Evolutionary conservation across 2,329 filamentous ascomycete genomes (phyloP).

Genomic region (Fragosphaeria purpurea): DNA sequence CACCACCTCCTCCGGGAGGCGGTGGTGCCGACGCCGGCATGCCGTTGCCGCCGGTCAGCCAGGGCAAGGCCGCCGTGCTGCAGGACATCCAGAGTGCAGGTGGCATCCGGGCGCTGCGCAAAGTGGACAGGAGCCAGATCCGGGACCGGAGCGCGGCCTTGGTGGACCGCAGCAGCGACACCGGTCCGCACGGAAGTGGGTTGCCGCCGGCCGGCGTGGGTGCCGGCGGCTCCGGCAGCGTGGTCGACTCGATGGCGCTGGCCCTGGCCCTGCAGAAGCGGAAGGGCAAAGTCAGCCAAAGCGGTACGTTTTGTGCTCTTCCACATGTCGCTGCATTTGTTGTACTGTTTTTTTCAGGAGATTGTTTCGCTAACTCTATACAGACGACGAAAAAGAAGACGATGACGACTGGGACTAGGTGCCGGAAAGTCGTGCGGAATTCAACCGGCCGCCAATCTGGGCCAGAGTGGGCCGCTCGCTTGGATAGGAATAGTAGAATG

Average conservation of each 20-base stretch:
- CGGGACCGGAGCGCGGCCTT: constrained; percentile 58
- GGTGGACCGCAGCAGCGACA: constrained; percentile 41
- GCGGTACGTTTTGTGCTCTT: constrained; percentile 60
- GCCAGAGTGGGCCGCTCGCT: too few relatives aligned
- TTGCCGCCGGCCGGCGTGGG: constrained; percentile 41
- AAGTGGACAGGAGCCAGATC: constrained; percentile 62
- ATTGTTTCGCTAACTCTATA: neutral
- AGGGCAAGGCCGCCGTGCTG: constrained; percentile 49
- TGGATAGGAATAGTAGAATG: too few relatives aligned
- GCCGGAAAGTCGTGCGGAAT: too few relatives aligned
- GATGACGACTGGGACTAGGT: constrained; percentile 12
- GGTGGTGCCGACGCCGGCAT: too few relatives aligned
- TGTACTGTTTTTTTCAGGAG: neutral
- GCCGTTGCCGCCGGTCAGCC: constrained; percentile 31
- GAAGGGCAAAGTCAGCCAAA: constrained; percentile 89
- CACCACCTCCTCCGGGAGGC: constrained; percentile 20
- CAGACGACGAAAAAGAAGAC: constrained; percentile 12
- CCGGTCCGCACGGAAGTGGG: constrained; percentile 41
- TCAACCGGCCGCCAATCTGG: too few relatives aligned
- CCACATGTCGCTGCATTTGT: too few relatives aligned
- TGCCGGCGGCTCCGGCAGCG: constrained; percentile 46
- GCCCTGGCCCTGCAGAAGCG: constrained; percentile 68
- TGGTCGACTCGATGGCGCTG: constrained; percentile 72
- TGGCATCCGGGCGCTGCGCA: constrained; percentile 59
- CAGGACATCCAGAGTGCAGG: constrained; percentile 64